Evolutionary conservation across 2,329 filamentous ascomycete species (phyloP).

Genomic region (Trichoderma polysporum): DNA sequence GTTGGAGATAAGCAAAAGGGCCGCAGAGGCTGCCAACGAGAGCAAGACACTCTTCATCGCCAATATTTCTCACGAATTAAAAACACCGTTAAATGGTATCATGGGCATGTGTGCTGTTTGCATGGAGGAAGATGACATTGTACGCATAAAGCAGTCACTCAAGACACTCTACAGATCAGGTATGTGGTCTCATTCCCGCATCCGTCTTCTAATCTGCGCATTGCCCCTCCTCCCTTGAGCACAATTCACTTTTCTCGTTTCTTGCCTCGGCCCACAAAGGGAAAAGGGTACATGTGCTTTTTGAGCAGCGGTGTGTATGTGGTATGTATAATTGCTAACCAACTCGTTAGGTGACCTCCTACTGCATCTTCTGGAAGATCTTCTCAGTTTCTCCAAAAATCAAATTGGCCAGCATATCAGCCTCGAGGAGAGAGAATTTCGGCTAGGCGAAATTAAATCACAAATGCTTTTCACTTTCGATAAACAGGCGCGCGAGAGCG

Average conservation of each 20-base stretch:
- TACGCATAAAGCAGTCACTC: conserved; percentile 76
- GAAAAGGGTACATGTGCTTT: background rate
- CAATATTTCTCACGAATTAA: conserved; percentile 84
- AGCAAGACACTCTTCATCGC: conserved; percentile 98
- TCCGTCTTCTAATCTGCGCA: too few relatives aligned
- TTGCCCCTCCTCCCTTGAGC: background rate
- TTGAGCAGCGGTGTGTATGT: background rate
- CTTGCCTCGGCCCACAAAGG: background rate
- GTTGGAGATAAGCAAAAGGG: conserved; percentile 85
- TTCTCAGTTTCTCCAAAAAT: conserved; percentile 92
- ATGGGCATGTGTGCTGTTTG: conserved; percentile 91
- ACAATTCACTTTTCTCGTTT: background rate
- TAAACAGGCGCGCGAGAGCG: conserved; percentile 79
- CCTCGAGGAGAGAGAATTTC: conserved; percentile 82
- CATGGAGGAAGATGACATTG: conserved; percentile 83
- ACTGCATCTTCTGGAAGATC: conserved; percentile 81
- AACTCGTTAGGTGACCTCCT: conserved; percentile 62
- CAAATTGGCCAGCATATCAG: conserved; percentile 83
- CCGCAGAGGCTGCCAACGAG: conserved; percentile 91
- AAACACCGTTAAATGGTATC: conserved; percentile 93
- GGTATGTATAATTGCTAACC: conserved; percentile 22
- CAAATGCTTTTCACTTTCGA: conserved; percentile 86
- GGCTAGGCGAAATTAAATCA: conserved; percentile 76
- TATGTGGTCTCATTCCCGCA: conserved; percentile 10
- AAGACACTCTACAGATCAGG: conserved; percentile 73